Conservation (phyloP, 805 yeast species). For the Maudiozyma barnettii region DNA sequence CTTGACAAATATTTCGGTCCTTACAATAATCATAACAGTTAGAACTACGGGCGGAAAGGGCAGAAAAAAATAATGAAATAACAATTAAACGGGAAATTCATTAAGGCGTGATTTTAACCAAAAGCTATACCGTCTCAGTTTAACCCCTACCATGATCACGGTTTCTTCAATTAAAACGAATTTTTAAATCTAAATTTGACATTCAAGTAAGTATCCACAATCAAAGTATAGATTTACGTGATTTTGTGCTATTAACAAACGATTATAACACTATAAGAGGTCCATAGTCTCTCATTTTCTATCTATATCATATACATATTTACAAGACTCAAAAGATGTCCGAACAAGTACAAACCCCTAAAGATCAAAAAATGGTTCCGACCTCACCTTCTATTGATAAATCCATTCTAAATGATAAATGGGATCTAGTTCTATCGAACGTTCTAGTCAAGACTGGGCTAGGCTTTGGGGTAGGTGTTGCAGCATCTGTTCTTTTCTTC, state of each 20-base stretch:
- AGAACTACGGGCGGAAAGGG: not conserved
- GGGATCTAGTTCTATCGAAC: slow-evolving; percentile 96
- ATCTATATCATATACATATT: not conserved
- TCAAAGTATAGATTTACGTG: too few relatives aligned
- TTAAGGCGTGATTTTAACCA: too few relatives aligned
- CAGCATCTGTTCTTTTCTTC: slow-evolving; percentile 81
- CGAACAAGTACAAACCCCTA: slow-evolving; percentile 9
- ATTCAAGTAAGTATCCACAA: too few relatives aligned
- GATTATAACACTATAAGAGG: too few relatives aligned
- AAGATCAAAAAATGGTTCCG: not conserved
- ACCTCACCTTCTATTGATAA: slow-evolving; percentile 34
- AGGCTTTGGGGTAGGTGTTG: slow-evolving; percentile 94
- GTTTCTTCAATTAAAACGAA: not conserved
- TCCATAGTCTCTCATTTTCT: too few relatives aligned
- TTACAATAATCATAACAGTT: not conserved
- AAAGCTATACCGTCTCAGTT: too few relatives aligned
- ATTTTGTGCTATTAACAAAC: too few relatives aligned
- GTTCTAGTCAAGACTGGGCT: slow-evolving; percentile 89
- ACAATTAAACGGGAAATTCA: too few relatives aligned
- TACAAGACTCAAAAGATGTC: slow-evolving; percentile 10
- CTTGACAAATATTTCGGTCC: not conserved
- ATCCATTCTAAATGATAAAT: slow-evolving; percentile 57
- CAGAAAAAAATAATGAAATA: not conserved
- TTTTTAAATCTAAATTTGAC: not conserved
- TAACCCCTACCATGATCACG: too few relatives aligned